phyloP scores from a whole-genome alignment of 768 basidiomycete genomes.

The Suillus placidus region DNA sequence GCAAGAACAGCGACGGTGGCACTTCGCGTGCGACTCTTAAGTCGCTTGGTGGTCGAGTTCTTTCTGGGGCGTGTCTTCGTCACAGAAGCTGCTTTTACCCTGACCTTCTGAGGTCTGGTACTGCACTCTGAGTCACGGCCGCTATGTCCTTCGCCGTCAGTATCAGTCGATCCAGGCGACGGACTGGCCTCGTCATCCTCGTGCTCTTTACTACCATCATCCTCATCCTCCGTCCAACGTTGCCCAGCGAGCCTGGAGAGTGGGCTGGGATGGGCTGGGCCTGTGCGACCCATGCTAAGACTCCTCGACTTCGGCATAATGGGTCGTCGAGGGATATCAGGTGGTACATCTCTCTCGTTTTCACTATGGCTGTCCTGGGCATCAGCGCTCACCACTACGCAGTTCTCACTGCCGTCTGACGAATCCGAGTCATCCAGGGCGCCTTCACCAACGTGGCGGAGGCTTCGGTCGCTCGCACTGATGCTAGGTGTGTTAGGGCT shows the following conservation, averaged over 20 bases:
- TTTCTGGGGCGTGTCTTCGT: constrained; percentile 36
- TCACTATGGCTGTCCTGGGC: constrained; percentile 34
- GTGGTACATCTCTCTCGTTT: constrained; percentile 31
- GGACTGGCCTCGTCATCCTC: constrained; percentile 59
- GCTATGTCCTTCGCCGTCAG: constrained; percentile 51
- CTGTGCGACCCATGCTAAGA: constrained; percentile 25
- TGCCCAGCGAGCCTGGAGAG: constrained; percentile 60
- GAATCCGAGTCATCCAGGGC: constrained; percentile 81
- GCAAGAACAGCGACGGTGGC: constrained; percentile 68
- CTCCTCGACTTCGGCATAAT: constrained; percentile 42
- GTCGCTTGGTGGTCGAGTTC: constrained; percentile 25
- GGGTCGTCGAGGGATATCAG: constrained; percentile 15
- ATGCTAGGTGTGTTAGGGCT: constrained; percentile 33
- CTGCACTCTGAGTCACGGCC: constrained; percentile 27
- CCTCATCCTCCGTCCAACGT: constrained; percentile 56
- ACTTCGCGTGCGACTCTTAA: constrained; percentile 56
- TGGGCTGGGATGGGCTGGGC: constrained; percentile 60
- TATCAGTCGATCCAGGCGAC: constrained; percentile 61
- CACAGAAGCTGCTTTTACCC: constrained; percentile 26
- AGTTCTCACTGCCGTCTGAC: constrained; percentile 36
- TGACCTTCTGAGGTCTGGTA: constrained; percentile 8
- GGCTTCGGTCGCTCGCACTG: constrained; percentile 45
- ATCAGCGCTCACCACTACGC: constrained; percentile 18
- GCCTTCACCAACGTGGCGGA: constrained; percentile 74
- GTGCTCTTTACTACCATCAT: constrained; percentile 33